phyloP scores from a whole-genome alignment of 345 rosid species.

The Excoecaria agallocha region DNA sequence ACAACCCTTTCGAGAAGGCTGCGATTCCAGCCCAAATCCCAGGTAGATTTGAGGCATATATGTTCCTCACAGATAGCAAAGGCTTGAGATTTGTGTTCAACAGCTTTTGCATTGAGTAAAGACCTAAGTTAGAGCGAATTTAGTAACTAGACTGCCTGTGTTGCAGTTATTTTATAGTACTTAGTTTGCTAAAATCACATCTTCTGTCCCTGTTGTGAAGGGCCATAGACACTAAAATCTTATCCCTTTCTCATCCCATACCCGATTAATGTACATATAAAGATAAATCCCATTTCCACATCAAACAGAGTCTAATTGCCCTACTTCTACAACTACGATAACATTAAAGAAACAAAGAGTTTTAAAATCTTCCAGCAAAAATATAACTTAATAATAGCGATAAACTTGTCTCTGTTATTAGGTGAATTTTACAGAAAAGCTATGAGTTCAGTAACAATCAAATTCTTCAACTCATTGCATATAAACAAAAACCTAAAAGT shows the following conservation, averaged over 20 bases:
- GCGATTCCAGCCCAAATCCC: too few relatives aligned
- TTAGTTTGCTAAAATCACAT: not conserved
- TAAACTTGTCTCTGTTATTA: not conserved
- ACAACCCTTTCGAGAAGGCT: too few relatives aligned
- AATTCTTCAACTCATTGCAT: not conserved
- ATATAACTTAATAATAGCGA: not conserved
- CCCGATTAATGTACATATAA: not conserved
- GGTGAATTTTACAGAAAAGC: conserved; percentile 17
- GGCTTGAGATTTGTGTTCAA: not conserved
- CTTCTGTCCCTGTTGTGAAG: not conserved
- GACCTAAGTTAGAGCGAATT: not conserved
- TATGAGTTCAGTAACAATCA: conserved; percentile 14
- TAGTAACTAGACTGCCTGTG: not conserved
- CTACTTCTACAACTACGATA: not conserved
- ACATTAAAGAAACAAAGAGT: not conserved
- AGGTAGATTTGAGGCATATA: not conserved
- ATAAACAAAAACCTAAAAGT: not conserved
- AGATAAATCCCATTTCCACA: not conserved
- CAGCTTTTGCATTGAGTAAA: not conserved
- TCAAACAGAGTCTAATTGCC: not conserved
- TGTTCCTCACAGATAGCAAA: not conserved
- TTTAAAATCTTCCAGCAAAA: conserved; percentile 7
- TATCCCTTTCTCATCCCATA: not conserved
- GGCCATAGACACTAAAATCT: not conserved
- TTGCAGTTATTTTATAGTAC: not conserved